phyloP scores from a whole-genome alignment of 768 basidiomycete species.

The Pulveroboletus sp. region DNA sequence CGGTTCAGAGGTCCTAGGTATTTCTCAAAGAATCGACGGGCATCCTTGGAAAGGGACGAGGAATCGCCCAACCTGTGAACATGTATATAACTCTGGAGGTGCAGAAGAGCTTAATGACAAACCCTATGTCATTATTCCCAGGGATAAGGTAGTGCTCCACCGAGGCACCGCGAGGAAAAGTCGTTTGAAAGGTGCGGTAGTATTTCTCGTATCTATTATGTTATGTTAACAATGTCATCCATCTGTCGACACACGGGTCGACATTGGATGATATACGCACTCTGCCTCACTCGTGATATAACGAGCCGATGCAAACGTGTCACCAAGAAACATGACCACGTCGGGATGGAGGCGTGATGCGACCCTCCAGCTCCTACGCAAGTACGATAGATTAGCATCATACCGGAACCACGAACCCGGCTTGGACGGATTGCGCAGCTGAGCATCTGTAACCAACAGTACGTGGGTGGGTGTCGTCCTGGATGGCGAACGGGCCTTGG shows the following conservation, averaged over 20 bases:
- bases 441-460: slow-evolving; percentile 67
- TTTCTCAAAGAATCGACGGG: slow-evolving; percentile 54
- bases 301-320: slow-evolving; percentile 67
- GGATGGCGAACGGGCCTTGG: slow-evolving; percentile 12
- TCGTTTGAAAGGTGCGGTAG: slow-evolving; percentile 54
- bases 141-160: slow-evolving; percentile 55
- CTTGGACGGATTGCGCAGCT: slow-evolving; percentile 43
- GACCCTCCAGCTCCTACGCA: slow-evolving; percentile 70
- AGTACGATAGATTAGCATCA: slow-evolving; percentile 50
- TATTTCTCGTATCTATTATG: slow-evolving; percentile 57
- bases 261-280: slow-evolving; percentile 42
- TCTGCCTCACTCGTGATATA: slow-evolving; percentile 45
- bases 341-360: slow-evolving; percentile 54
- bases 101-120: slow-evolving; percentile 17
- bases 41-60: slow-evolving; percentile 45
- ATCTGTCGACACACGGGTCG: background rate
- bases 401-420: slow-evolving; percentile 39
- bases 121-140: slow-evolving; percentile 83
- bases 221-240: background rate
- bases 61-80: slow-evolving; percentile 51
- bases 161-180: slow-evolving; percentile 45
- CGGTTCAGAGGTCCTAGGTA: slow-evolving; percentile 71
- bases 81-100: background rate
- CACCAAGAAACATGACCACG: slow-evolving; percentile 70
- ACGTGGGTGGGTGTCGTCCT: slow-evolving; percentile 45